Conservation (phyloP, 306 rosid genomes). For the Vigna radiata region DNA sequence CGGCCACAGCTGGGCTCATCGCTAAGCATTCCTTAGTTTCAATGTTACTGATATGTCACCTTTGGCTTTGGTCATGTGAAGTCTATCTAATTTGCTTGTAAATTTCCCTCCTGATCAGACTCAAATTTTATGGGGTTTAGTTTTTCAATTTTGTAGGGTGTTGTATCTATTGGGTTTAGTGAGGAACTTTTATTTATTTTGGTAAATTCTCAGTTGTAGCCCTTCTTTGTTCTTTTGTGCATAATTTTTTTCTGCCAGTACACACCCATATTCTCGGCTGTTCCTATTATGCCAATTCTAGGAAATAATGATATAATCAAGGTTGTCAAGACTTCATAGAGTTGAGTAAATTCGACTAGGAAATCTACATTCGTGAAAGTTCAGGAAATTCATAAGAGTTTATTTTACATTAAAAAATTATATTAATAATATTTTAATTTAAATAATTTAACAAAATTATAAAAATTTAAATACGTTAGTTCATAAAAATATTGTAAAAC, state of each 20-base stretch:
- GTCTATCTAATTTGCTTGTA: conserved; percentile 42
- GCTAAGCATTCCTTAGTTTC: conserved; percentile 35
- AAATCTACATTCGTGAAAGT: too few species aligned
- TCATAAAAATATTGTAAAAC: too few species aligned
- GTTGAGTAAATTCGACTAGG: too few species aligned
- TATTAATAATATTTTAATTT: too few species aligned
- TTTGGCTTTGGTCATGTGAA: conserved; percentile 40
- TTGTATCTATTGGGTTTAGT: conserved; percentile 42
- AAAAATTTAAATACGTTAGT: too few species aligned
- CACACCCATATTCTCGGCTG: too few species aligned
- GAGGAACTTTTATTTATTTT: not conserved
- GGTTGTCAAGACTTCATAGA: too few species aligned
- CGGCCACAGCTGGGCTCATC: conserved; percentile 36
- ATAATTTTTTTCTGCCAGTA: not conserved
- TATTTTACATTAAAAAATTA: too few species aligned
- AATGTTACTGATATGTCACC: conserved; percentile 25
- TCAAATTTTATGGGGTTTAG: not conserved
- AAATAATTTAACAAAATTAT: too few species aligned
- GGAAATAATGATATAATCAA: too few species aligned
- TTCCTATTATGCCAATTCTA: too few species aligned
- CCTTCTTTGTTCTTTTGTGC: not conserved
- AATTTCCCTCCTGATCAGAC: conserved; percentile 39
- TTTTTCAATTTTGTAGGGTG: conserved; percentile 29
- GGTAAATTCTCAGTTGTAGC: not conserved
- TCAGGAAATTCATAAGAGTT: too few species aligned